phyloP scores from a whole-genome alignment of 331 rosid genomes.

The Cucumis variabilis region DNA sequence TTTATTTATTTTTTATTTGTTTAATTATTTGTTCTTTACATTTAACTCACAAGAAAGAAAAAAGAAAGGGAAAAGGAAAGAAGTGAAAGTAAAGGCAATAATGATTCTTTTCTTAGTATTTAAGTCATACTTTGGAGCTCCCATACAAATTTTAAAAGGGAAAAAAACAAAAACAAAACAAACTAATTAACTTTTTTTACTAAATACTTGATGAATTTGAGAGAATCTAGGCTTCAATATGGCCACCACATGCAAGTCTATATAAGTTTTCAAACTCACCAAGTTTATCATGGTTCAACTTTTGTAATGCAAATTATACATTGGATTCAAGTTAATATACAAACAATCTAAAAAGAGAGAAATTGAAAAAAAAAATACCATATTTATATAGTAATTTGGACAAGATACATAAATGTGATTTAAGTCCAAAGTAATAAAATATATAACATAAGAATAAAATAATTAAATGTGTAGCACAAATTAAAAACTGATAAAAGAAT shows the following conservation, averaged over 20 bases:
- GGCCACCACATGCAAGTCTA: not conserved
- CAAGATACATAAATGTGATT: too few relatives aligned
- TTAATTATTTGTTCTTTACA: not conserved
- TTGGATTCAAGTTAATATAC: too few relatives aligned
- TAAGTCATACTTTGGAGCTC: not conserved
- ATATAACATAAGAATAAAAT: too few relatives aligned
- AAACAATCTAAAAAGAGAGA: too few relatives aligned
- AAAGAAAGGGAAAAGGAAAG: not conserved
- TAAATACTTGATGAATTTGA: not conserved
- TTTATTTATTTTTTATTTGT: not conserved
- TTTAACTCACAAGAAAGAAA: not conserved
- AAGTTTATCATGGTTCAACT: too few relatives aligned
- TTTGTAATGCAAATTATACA: too few relatives aligned
- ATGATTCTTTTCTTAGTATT: not conserved
- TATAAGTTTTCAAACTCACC: too few relatives aligned
- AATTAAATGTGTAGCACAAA: too few relatives aligned
- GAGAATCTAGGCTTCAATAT: not conserved
- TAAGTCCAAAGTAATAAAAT: too few relatives aligned
- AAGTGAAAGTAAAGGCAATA: slow-evolving; percentile 8
- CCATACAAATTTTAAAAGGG: not conserved
- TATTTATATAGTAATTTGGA: too few relatives aligned
- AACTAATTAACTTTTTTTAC: not conserved
- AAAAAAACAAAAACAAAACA: not conserved
- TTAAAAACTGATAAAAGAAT: too few relatives aligned
- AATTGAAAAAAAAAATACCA: too few relatives aligned